Conservation (phyloP, 352 stramenopile genomes). For the Blastocystis sp. region DNA sequence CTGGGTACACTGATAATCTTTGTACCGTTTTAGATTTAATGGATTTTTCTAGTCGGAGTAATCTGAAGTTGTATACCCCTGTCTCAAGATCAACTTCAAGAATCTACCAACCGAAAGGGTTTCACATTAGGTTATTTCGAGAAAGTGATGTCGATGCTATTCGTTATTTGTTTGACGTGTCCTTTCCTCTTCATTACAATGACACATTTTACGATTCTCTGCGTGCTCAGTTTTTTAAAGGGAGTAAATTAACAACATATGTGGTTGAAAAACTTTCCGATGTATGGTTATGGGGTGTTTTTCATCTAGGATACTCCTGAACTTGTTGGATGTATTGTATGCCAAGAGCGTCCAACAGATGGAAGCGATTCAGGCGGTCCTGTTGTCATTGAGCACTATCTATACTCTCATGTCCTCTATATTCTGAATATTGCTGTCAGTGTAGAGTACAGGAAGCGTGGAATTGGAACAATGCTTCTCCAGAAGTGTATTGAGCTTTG, state of each 20-base stretch:
- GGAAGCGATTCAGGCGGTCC: neutral
- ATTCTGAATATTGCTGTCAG: conserved; percentile 57
- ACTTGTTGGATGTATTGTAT: conserved; percentile 25
- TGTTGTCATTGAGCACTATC: neutral
- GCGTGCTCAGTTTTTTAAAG: neutral
- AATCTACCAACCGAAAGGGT: neutral
- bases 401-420: conserved; percentile 22
- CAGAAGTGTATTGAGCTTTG: neutral
- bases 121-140: neutral
- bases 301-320: neutral
- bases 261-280: neutral
- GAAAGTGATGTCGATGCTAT: neutral
- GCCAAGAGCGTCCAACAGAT: conserved; percentile 7
- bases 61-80: no score
- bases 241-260: neutral
- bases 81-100: no score
- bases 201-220: neutral
- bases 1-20: neutral
- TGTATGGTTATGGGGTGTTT: neutral
- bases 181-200: conserved; percentile 37
- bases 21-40: neutral
- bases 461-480: conserved; percentile 26
- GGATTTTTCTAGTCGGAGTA: no score
- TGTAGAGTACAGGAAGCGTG: neutral
- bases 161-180: conserved; percentile 13